phyloP scores from a whole-genome alignment of 352 stramenopile species.

The Phytophthora cryptogea region DNA sequence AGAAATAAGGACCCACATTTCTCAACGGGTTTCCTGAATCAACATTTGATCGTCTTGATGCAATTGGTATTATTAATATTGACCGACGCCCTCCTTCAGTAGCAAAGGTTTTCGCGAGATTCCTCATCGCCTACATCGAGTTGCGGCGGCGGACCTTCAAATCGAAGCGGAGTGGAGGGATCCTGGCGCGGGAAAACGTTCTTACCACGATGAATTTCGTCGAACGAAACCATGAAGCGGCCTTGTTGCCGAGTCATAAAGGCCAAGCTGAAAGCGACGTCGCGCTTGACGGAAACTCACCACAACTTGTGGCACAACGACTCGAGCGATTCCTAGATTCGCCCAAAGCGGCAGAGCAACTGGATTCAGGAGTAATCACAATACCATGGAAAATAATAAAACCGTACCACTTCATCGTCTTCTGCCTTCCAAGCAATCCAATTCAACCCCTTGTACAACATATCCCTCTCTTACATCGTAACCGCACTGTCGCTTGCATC shows the following conservation, averaged over 20 bases:
- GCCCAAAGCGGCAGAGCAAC: neutral
- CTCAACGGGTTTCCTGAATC: no score
- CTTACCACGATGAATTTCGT: slow-evolving; percentile 13
- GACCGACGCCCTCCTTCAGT: no score
- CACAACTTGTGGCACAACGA: no score
- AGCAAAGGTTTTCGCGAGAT: no score
- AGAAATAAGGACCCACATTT: no score
- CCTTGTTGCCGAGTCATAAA: slow-evolving; percentile 19
- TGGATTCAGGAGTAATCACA: neutral
- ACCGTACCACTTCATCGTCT: neutral
- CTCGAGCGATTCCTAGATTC: no score
- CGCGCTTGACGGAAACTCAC: neutral
- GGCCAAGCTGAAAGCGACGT: neutral
- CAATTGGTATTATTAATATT: no score
- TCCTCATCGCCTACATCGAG: neutral
- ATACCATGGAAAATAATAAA: neutral
- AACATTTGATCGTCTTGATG: no score
- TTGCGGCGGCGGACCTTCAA: slow-evolving; percentile 14
- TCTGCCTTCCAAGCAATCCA: neutral
- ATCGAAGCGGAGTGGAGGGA: slow-evolving; percentile 19
- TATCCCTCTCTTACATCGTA: slow-evolving; percentile 2
- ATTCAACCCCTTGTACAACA: neutral
- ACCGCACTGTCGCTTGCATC: neutral
- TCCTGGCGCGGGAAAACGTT: slow-evolving; percentile 15
- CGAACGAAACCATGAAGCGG: slow-evolving; percentile 4